Conservation (phyloP, 75 land plant species). For the Cryptomeria japonica region DNA sequence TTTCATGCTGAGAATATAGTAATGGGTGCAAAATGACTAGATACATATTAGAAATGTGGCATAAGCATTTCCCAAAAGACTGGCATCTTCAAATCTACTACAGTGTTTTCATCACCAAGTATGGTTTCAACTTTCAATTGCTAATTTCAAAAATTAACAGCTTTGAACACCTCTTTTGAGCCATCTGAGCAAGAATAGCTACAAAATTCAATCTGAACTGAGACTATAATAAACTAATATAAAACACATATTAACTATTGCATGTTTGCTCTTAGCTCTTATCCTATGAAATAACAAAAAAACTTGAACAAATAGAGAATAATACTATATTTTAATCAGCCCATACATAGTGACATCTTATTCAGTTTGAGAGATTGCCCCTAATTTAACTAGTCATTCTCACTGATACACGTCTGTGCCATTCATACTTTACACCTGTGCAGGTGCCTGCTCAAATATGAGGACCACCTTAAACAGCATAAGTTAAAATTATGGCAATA, state of each 20-base stretch:
- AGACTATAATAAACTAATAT: no score
- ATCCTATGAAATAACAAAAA: not conserved
- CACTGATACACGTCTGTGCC: not conserved
- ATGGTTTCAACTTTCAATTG: not conserved
- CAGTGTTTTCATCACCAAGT: not conserved
- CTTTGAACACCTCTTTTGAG: not conserved
- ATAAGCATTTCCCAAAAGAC: not conserved
- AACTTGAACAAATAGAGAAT: not conserved
- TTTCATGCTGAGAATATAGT: no score
- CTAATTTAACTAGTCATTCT: not conserved
- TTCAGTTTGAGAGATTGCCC: not conserved
- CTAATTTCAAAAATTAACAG: not conserved
- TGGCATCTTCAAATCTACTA: not conserved
- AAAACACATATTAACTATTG: not conserved
- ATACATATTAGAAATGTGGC: not conserved
- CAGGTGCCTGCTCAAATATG: not conserved
- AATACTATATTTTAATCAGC: not conserved
- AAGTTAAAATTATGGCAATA: not conserved
- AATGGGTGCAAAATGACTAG: no score
- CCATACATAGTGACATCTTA: not conserved
- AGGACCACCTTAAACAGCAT: not conserved
- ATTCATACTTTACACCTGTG: not conserved
- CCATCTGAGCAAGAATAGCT: not conserved
- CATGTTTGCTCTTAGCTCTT: not conserved
- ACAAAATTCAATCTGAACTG: not conserved